These are phyloP conservation scores for Ceratocystis lukuohia DNA, from an alignment of 2,329 filamentous ascomycete genomes.

Conservation along the genomic window DNA sequence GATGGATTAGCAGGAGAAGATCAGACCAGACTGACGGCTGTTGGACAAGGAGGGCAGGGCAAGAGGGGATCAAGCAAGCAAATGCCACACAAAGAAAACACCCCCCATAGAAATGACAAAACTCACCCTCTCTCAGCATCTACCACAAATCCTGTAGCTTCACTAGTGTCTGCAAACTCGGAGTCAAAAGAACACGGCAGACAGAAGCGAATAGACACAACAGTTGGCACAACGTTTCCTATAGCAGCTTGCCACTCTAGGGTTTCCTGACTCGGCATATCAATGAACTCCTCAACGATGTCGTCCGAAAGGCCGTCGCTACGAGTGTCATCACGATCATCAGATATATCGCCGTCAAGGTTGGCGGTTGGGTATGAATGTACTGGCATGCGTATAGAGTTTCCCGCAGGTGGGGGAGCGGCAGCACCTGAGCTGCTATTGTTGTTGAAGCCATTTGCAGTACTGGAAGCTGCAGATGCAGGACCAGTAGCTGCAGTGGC, in stretches of 20 bases:
- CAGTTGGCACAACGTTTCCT: constrained; percentile 82
- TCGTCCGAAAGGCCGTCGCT: constrained; percentile 28
- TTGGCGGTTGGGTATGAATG: constrained; percentile 13
- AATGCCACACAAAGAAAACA: neutral
- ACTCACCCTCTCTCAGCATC: constrained; percentile 76
- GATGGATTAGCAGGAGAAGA: neutral
- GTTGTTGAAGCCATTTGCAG: neutral
- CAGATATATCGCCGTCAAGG: neutral
- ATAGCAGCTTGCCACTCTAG: constrained; percentile 89
- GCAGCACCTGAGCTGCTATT: constrained; percentile 15
- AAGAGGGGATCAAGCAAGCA: neutral
- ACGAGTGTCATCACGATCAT: constrained; percentile 23
- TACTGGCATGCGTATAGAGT: constrained; percentile 9
- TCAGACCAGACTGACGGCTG: neutral
- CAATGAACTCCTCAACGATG: constrained; percentile 24
- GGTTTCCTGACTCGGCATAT: constrained; percentile 25
- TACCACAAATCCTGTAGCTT: constrained; percentile 95
- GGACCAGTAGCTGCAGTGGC: constrained; percentile 24
- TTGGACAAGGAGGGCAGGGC: neutral
- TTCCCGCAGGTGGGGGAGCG: neutral
- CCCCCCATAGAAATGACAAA: neutral
- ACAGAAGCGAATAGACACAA: constrained; percentile 98
- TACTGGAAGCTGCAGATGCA: neutral
- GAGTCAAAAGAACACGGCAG: constrained; percentile 97
- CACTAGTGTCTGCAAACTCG: constrained; percentile 82